These are phyloP conservation scores for Skeletonema grethae DNA, from an alignment of 108 stramenopile species.

Conservation along the genomic window DNA sequence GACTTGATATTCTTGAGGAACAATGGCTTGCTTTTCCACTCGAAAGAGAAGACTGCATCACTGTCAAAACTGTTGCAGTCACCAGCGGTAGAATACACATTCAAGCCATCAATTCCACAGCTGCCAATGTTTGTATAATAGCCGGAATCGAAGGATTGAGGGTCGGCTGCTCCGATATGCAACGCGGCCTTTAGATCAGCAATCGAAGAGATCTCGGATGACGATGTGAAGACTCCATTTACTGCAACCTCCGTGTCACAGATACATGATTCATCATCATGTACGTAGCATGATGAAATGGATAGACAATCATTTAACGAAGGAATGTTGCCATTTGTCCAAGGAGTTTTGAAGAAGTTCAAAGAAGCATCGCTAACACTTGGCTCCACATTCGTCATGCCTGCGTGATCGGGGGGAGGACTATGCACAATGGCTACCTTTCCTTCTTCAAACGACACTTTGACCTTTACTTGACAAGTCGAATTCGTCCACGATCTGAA, in stretches of 20 bases:
- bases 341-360: slow-evolving; percentile 19
- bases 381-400: slow-evolving; percentile 20
- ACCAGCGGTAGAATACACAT: neutral
- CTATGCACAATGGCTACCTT: slow-evolving; percentile 57
- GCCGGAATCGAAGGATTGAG: slow-evolving; percentile 1
- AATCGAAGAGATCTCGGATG: slow-evolving; percentile 9
- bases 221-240: slow-evolving; percentile 5
- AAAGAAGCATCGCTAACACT: slow-evolving; percentile 4
- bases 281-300: slow-evolving; percentile 9
- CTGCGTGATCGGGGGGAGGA: slow-evolving; percentile 20
- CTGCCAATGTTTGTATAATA: neutral
- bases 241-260: slow-evolving; percentile 9
- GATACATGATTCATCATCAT: slow-evolving; percentile 8
- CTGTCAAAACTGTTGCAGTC: neutral
- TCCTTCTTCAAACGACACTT: slow-evolving; percentile 40
- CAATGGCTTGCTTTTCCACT: slow-evolving; percentile 2
- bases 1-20: slow-evolving; percentile 26
- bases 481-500: slow-evolving; percentile 37
- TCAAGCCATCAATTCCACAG: neutral
- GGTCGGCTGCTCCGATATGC: neutral
- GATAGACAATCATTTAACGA: slow-evolving; percentile 3
- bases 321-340: slow-evolving; percentile 1
- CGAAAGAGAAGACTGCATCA: slow-evolving; percentile 7
- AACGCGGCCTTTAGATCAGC: slow-evolving; percentile 5
- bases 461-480: slow-evolving; percentile 20